Evolutionary conservation across 2,329 filamentous ascomycete genomes (phyloP), one percentile per base, ranked within the genome.

Genomic region (Ascochyta pisi): DNA sequence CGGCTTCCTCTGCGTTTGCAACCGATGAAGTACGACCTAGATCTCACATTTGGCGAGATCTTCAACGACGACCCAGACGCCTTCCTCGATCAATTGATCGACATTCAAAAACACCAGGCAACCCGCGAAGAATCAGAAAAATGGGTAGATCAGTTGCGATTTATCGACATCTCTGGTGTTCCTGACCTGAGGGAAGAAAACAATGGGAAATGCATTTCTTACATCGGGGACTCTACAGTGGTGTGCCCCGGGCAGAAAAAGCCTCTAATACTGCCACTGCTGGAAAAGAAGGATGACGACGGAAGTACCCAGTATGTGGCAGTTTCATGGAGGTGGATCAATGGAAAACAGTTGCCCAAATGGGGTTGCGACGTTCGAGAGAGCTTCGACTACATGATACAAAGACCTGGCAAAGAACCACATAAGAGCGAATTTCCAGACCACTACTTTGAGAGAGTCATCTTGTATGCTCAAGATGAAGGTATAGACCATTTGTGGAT

Each of bases 391-490:
- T 65, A 64, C 16, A 38, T 16, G 23, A 43, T 62, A n/a, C 51
- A 50, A 38, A 41, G 61, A 6, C 45, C 56, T 6, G 31, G 22
- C 7, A 19, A 39, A 38, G 24, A 46, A 23, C 16, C 45, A 6
- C 52, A 60, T 31, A 59, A 57, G 12, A 65, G 56, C 51, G 35
- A 51, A 2, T 65, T 67, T 48, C 65, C 63, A 1, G 57, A 61
- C 19, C 39, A 44, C 23, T 61, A 62, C 26, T 40, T 69, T 37
- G 66, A 69, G 8, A 47, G 65, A 22, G 62, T 58, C 4, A 60
- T 66, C 6, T 37, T 42, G 8, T 62, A 61, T 38, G 65, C 62
- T 6, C 59, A 63, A 27, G 45, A 26, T 26, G 9, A 42, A 2
- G 39, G 42, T 0, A 57, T 65, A 13, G 37, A 34, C 0, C 51